Evolutionary conservation across 2,329 filamentous ascomycete genomes (phyloP).

Genomic region (Clonostachys sp.): DNA sequence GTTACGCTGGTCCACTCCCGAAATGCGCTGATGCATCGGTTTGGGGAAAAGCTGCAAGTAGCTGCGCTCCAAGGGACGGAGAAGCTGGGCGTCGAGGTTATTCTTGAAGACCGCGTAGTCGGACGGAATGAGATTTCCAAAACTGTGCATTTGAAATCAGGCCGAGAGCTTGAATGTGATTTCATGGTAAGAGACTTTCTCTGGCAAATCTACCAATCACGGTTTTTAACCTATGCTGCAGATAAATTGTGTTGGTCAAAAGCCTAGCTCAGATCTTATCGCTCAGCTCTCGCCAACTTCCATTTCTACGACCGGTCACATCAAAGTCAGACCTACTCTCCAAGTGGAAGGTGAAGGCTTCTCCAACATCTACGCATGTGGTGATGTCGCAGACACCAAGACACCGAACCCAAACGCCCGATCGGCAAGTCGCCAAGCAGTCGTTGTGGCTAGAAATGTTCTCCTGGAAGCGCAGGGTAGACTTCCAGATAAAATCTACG

Average conservation of each 20-base stretch:
- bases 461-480: constrained; percentile 36
- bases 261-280: constrained; percentile 46
- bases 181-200: constrained; percentile 33
- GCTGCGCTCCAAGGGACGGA: constrained; percentile 33
- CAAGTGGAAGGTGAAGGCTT: constrained; percentile 44
- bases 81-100: constrained; percentile 40
- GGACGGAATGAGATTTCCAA: constrained; percentile 25
- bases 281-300: constrained; percentile 30
- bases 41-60: constrained; percentile 33
- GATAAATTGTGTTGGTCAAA: constrained; percentile 57
- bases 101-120: constrained; percentile 44
- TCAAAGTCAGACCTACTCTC: constrained; percentile 50
- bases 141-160: constrained; percentile 37
- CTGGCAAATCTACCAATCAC: no score
- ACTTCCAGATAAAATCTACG: constrained; percentile 29
- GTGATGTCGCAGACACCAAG: constrained; percentile 53
- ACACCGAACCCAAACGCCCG: constrained; percentile 47
- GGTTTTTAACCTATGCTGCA: constrained; percentile 13
- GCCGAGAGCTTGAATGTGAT: constrained; percentile 39
- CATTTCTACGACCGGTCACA: constrained; percentile 40
- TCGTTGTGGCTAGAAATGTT: constrained; percentile 49
- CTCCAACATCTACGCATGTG: constrained; percentile 55
- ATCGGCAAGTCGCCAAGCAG: constrained; percentile 47
- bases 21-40: constrained; percentile 43
- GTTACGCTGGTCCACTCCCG: constrained; percentile 56